Evolutionary conservation across 1,284 basidiomycete species (phyloP).

Genomic region (Microbotryum scabiosae): DNA sequence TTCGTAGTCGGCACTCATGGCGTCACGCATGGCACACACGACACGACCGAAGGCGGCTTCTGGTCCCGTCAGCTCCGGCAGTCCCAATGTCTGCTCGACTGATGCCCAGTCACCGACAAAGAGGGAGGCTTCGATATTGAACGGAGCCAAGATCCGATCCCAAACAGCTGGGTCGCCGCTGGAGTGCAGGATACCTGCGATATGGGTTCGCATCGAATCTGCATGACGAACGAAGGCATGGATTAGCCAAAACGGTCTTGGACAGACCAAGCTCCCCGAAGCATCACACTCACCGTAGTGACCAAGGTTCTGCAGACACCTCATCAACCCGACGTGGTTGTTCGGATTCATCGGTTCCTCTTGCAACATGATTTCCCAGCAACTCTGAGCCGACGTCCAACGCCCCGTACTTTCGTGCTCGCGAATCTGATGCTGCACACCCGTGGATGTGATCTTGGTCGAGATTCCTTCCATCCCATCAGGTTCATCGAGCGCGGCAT

Average conservation of each 20-base stretch:
- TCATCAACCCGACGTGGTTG: conserved; percentile 79
- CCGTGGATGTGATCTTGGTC: conserved; percentile 76
- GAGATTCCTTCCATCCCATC: conserved; percentile 99
- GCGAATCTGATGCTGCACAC: conserved; percentile 91
- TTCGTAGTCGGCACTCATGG: background rate
- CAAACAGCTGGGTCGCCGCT: conserved; percentile 64
- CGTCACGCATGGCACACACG: conserved; percentile 63
- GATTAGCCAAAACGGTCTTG: background rate
- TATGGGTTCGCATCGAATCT: conserved; percentile 95
- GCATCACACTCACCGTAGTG: conserved; percentile 70
- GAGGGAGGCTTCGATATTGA: conserved; percentile 89
- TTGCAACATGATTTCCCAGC: conserved; percentile 97
- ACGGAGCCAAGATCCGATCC: conserved; percentile 67
- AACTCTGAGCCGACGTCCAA: conserved; percentile 98
- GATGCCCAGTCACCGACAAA: conserved; percentile 90
- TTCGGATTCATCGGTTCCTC: conserved; percentile 79
- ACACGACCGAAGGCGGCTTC: conserved; percentile 72
- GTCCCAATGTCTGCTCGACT: conserved; percentile 56
- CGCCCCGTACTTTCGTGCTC: conserved; percentile 95
- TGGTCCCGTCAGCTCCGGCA: conserved; percentile 46
- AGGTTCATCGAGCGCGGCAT: conserved; percentile 91
- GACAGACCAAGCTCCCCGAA: background rate
- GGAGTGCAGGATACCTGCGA: conserved; percentile 72
- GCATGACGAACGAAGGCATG: background rate
- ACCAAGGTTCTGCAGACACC: conserved; percentile 87